These are phyloP conservation scores for Odontarrhena argentea DNA, from an alignment of 345 rosid genomes.

Conservation along the genomic window DNA sequence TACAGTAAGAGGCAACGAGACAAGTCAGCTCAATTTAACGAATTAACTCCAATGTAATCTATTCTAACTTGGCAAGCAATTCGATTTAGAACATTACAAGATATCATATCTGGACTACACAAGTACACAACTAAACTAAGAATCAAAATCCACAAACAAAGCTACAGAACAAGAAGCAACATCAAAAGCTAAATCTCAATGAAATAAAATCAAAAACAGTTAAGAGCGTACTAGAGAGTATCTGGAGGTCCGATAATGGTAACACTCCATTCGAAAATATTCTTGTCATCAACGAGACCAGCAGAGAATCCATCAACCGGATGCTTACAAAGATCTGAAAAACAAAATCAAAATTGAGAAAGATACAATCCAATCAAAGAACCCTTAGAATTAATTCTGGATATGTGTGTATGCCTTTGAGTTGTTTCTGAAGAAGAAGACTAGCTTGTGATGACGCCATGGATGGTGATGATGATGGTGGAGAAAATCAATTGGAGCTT, in stretches of 20 bases:
- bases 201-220: not conserved
- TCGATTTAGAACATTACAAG: not conserved
- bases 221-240: slow-evolving; percentile 70
- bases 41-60: not conserved
- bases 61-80: slow-evolving; percentile 4
- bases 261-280: slow-evolving; percentile 95
- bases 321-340: slow-evolving; percentile 93
- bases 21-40: slow-evolving; percentile 3
- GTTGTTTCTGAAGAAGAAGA: slow-evolving; percentile 96
- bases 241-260: slow-evolving; percentile 96
- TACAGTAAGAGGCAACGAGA: not conserved
- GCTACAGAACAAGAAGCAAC: not conserved
- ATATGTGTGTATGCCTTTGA: slow-evolving; percentile 55
- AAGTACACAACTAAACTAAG: not conserved
- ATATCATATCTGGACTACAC: not conserved
- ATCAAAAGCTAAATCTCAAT: not conserved
- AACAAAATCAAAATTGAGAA: slow-evolving; percentile 6
- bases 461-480: slow-evolving; percentile 19
- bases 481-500: slow-evolving; percentile 9
- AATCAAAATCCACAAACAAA: slow-evolving; percentile 4
- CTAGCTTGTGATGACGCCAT: slow-evolving; percentile 75
- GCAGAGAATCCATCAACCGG: slow-evolving; percentile 99
- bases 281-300: slow-evolving; percentile 88
- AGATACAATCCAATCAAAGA: slow-evolving; percentile 9
- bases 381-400: slow-evolving; percentile 8